phyloP scores from a whole-genome alignment of 495 filamentous ascomycete genomes.

The Aspergillus heteromorphus region DNA sequence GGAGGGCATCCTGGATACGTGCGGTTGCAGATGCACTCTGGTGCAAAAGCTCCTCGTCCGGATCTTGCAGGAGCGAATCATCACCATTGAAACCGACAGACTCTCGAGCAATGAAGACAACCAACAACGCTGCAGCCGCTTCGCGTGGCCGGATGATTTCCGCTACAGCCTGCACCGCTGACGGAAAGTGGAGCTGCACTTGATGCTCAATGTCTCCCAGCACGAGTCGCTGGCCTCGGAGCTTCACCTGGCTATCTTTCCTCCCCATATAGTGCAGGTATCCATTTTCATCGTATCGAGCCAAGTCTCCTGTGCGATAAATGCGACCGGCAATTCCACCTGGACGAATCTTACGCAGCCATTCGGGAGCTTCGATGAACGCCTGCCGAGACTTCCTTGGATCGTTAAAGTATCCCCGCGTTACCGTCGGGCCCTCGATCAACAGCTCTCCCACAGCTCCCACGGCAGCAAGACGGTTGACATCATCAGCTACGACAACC shows the following conservation, averaged over 20 bases:
- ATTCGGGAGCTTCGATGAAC: not conserved
- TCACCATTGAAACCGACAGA: not conserved
- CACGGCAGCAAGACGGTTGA: not conserved
- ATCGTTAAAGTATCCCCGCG: not conserved
- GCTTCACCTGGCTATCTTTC: not conserved
- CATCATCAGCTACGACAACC: not conserved
- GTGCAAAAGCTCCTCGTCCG: too few species aligned
- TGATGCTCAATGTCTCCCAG: not conserved
- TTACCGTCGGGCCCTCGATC: not conserved
- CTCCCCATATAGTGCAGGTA: not conserved
- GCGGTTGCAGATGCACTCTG: too few species aligned
- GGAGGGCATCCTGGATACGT: constrained; percentile 6
- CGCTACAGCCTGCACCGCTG: not conserved
- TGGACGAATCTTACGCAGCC: not conserved
- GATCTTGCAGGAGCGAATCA: too few species aligned
- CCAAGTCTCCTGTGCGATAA: not conserved
- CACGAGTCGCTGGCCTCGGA: not conserved
- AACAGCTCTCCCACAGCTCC: not conserved
- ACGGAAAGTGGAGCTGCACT: not conserved
- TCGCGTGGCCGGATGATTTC: not conserved
- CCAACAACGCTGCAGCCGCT: not conserved
- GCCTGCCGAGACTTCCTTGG: not conserved
- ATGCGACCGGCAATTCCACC: not conserved
- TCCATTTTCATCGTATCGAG: not conserved
- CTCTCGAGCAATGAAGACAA: not conserved